Conservation (phyloP, 164 flowering plant species). For the grape (Vitis vinifera) region ASM3070453v1 NC_081821.1:1203501-1204000, state of each 20-base stretch:
- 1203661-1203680: conserved; percentile 34
- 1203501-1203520: too few species aligned
- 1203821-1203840: background rate
- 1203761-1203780: background rate
- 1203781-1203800: too few species aligned
- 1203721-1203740: conserved; percentile 38
- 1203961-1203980: too few species aligned
- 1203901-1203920: conserved; percentile 48
- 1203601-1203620: too few species aligned
- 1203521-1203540: too few species aligned
- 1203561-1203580: too few species aligned
- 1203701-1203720: conserved; percentile 49
- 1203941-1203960: too few species aligned
- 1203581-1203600: too few species aligned
- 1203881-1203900: conserved; percentile 26
- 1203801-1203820: too few species aligned
- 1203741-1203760: conserved; percentile 71
- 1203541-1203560: too few species aligned
- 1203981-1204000: too few species aligned
- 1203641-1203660: conserved; percentile 40
- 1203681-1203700: conserved; percentile 45
- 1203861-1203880: conserved; percentile 14
- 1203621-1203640: conserved; percentile 40
- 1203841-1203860: conserved; percentile 31
- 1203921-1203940: conserved; percentile 49